Conservation (phyloP, 2,329 filamentous ascomycete genomes). For the Pseudogymnoascus pannorum region DNA sequence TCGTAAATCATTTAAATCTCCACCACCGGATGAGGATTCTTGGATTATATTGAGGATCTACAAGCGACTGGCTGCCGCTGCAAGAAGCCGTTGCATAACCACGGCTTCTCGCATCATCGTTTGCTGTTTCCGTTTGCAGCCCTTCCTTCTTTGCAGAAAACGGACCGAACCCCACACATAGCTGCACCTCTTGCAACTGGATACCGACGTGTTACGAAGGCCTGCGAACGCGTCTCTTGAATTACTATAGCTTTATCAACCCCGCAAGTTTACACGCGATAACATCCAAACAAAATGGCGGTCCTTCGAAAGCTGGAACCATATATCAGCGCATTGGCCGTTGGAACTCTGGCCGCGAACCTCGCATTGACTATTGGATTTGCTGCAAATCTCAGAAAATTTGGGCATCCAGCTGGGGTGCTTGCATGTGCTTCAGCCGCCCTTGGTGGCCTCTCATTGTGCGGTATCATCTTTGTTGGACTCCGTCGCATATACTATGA, state of each 20-base stretch:
- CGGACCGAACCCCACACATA: neutral
- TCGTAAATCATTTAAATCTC: neutral
- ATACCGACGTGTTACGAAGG: neutral
- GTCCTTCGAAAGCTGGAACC: neutral
- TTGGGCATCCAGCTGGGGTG: slow-evolving; percentile 13
- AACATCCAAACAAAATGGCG: neutral
- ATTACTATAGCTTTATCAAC: neutral
- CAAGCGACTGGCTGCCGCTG: neutral
- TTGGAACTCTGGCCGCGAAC: slow-evolving; percentile 23
- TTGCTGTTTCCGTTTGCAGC: neutral
- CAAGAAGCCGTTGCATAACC: neutral
- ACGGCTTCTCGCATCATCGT: neutral
- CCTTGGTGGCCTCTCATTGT: slow-evolving; percentile 18
- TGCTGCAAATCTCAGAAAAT: slow-evolving; percentile 18
- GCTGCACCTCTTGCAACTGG: neutral
- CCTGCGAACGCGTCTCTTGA: neutral
- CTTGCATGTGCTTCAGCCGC: slow-evolving; percentile 24
- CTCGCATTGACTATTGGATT: slow-evolving; percentile 27
- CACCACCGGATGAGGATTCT: neutral
- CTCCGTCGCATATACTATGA: slow-evolving; percentile 24
- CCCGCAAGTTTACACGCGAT: neutral
- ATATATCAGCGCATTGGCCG: slow-evolving; percentile 22
- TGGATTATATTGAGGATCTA: slow-evolving; percentile 3
- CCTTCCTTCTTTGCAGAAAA: neutral
- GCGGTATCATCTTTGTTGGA: slow-evolving; percentile 19